These are phyloP conservation scores for Coemansia sp. DNA, from an alignment of 192 early-diverging fungal genomes.

Conservation along the genomic window DNA sequence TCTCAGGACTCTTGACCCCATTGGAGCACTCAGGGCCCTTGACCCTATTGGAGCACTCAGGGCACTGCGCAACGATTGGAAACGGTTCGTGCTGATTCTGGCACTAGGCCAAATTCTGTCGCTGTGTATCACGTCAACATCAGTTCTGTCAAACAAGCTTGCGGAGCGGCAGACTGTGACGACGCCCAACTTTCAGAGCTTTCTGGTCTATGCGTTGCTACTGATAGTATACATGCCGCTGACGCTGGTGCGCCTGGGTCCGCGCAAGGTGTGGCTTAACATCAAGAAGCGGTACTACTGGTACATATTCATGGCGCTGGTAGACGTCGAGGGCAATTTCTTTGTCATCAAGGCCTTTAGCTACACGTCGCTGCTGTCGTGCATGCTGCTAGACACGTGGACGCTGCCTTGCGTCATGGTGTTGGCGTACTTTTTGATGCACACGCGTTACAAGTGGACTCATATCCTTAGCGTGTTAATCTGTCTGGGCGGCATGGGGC, in stretches of 20 bases:
- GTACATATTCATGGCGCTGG: conserved; percentile 66
- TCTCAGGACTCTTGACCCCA: not conserved
- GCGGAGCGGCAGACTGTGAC: conserved; percentile 59
- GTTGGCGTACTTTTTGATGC: conserved; percentile 68
- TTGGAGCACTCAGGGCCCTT: conserved; percentile 1
- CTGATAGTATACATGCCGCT: conserved; percentile 58
- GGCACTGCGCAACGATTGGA: conserved; percentile 37
- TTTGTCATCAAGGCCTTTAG: conserved; percentile 78
- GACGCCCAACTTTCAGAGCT: conserved; percentile 74
- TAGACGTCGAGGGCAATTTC: conserved; percentile 84
- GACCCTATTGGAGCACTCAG: not conserved
- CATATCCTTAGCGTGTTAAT: conserved; percentile 75
- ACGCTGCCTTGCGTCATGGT: conserved; percentile 75
- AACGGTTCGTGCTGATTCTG: conserved; percentile 57
- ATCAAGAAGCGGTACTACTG: conserved; percentile 50
- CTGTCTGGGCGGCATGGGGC: conserved; percentile 69
- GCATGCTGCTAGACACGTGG: conserved; percentile 82
- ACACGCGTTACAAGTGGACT: conserved; percentile 64
- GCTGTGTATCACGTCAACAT: conserved; percentile 77
- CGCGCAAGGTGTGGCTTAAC: conserved; percentile 45
- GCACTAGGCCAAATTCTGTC: conserved; percentile 69
- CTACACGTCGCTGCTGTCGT: conserved; percentile 77
- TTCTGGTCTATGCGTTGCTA: conserved; percentile 67
- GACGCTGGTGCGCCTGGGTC: conserved; percentile 47
- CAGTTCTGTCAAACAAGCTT: conserved; percentile 68